Evolutionary conservation across 139 green algal genomes (phyloP).

Genomic region (Mychonastes homosphaera): DNA sequence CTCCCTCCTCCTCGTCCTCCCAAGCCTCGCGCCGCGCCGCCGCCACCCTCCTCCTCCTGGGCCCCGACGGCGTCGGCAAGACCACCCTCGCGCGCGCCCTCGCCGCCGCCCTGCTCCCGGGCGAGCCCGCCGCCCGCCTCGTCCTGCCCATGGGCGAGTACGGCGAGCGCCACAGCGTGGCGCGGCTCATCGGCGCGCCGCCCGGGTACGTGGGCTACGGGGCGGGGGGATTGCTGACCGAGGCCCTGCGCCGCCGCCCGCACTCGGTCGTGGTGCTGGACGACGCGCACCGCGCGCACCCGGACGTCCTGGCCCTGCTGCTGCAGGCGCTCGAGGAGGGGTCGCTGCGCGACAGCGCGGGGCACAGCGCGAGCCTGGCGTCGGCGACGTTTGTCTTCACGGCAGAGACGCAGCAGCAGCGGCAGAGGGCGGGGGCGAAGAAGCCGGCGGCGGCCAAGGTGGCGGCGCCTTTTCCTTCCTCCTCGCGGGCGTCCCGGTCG

Average conservation of each 20-base stretch:
- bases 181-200: conserved; percentile 68
- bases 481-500: neutral
- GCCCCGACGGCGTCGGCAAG: conserved; percentile 65
- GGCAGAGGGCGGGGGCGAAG: too few relatives aligned
- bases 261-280: conserved; percentile 31
- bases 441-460: too few relatives aligned
- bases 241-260: conserved; percentile 25
- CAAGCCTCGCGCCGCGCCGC: conserved; percentile 31
- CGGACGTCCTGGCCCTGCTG: conserved; percentile 29
- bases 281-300: conserved; percentile 29
- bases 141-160: conserved; percentile 47
- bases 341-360: conserved; percentile 21
- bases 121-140: conserved; percentile 30
- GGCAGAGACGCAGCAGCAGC: neutral
- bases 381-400: conserved; percentile 30
- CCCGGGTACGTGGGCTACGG: conserved; percentile 64
- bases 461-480: too few relatives aligned
- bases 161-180: conserved; percentile 54
- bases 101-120: conserved; percentile 12
- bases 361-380: conserved; percentile 23
- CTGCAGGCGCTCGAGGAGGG: conserved; percentile 23
- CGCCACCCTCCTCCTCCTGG: conserved; percentile 60
- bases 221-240: conserved; percentile 25
- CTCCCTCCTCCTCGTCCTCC: too few relatives aligned
- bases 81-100: conserved; percentile 53